Base-by-base conservation (phyloP, 2,329 filamentous ascomycete species). In the Escovopsis sp. region DNA sequence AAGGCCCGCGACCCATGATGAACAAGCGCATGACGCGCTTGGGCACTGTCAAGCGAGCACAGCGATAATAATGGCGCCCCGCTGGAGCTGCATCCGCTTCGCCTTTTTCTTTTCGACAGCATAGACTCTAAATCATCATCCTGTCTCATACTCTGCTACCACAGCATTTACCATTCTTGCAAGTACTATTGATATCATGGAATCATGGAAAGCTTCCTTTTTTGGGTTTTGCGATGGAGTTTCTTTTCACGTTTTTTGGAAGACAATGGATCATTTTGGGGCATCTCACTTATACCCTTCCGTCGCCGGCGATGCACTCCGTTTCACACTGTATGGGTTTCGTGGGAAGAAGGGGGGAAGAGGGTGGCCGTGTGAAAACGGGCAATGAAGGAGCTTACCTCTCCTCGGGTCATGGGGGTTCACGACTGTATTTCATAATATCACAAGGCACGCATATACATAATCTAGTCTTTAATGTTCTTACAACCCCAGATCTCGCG, bases 1-100 rank as follows among this genome's bases (percentile, higher is more conserved):
- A 29, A 7, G 43, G 46, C 10, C 44, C 45, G 31, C 47, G 49
- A 12, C 66, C 70, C 39, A 63, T 61, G 48, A 74, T 77, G 72
- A 73, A 76, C 61, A 77, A 76, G 64, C 67, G 74, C 48, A 75
- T 72, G 65, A 78, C 74, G 45, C 65, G 74, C 46, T 54, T 77
- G 40, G 72, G 73, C 44, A 74, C 74, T 76, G 63, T 67, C 54
- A 62, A 44, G 16, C 16, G 35, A 9, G 30, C 25, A 20, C 3
- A 7, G 13, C 37, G 27, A 29, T 11, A 11, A 29, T 29, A 3
- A 7, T 29, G 27, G 11, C 7, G 27, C 7, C 7, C 27, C 27
- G 11, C 7, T 29, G 8, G 8, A 29, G 27, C 27, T 29, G 8
- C 3, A 29, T 11, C 8, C 27, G 27, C 27, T 11, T 11, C 11